Evolutionary conservation across 306 rosid species (phyloP).

Genomic region (Nissolia schottii): DNA sequence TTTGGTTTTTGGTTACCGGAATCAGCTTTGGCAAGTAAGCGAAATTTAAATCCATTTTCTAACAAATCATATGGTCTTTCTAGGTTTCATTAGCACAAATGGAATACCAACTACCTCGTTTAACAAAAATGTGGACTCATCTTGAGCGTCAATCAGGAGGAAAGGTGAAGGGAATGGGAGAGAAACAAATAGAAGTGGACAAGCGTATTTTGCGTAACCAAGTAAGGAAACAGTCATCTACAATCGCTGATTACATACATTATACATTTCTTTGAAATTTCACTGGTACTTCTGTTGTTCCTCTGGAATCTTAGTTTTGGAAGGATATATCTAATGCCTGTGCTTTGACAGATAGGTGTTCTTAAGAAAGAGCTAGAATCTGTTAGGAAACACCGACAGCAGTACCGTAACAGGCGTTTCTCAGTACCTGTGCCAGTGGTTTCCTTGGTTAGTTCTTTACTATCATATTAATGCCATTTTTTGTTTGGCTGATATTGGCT

Average conservation of each 20-base stretch:
- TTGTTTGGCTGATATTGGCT: conserved; percentile 13
- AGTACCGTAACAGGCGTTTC: conserved; percentile 73
- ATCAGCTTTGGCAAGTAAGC: conserved; percentile 11
- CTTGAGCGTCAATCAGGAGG: conserved; percentile 99
- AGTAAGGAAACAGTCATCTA: conserved; percentile 43
- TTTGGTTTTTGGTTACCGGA: conserved; percentile 5
- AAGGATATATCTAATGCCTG: conserved; percentile 10
- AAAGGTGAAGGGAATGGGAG: conserved; percentile 98
- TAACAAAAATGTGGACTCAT: conserved; percentile 97
- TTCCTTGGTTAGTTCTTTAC: conserved; percentile 62
- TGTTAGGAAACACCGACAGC: conserved; percentile 88
- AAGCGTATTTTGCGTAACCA: conserved; percentile 91
- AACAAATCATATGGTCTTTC: conserved; percentile 27
- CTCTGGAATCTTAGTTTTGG: conserved; percentile 2
- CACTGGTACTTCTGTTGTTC: background rate
- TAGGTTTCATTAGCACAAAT: conserved; percentile 94
- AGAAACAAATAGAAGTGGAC: conserved; percentile 97
- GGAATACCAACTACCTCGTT: conserved; percentile 97
- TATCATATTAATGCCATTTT: background rate
- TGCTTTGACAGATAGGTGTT: conserved; percentile 66
- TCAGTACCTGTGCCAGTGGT: conserved; percentile 92
- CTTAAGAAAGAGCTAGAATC: conserved; percentile 78
- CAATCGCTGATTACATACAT: background rate
- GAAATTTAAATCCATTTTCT: conserved; percentile 10
- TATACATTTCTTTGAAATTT: background rate